Base-by-base conservation (phyloP, 108 stramenopile genomes). In the Discostella stelligeroides region DNA sequence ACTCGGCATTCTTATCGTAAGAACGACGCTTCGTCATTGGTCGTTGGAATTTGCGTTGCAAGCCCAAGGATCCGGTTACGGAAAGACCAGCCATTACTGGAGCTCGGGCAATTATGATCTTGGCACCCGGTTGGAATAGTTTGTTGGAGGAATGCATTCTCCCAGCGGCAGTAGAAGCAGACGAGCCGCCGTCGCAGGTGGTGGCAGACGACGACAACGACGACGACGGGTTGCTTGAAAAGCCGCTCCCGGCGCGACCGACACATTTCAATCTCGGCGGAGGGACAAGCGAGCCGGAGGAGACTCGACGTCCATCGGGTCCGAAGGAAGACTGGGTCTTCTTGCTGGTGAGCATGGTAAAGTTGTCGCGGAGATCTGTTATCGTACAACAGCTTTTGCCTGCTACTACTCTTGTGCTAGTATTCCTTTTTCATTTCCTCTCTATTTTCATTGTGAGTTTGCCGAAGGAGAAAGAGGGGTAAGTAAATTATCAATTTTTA, bases 21-120 rank as follows among this genome's bases (percentile, higher is more conserved):
- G 83, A 80, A 2, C 92, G 84, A 24, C 95, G 89, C 77, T 85
- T 84, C 18, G 77, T 79, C 85, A 87, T 84, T 65, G 92, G 95
- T 0, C 95, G 88, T 72, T 86, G 89, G 62, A 96, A 96, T 15
- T 79, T 81, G 38, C 88, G 84, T 6, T 69, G 71, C 13, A 92
- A 53, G 2, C 63, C 70, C 7, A 58, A 29, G 4, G 73, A 54
- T 7, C 21, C 45, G 18, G 59, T 13, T 43, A 83, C 66, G 40
- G 78, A 72, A 8, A 91, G 73, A 43, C 91, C 88, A 14, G 51
- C 28, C 75, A 92, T 75, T 23, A 90, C 65, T 30, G 89, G 86
- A 18, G 87, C 89, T 13, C 87, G 83, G 17, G 79, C 67, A 20
- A 92, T 71, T 41, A 73, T 23, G 21, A 86, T 7, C 61, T 67